Base-by-base conservation (phyloP, 148 eudicot species). In the Camellia lanceoleosa region DNA sequence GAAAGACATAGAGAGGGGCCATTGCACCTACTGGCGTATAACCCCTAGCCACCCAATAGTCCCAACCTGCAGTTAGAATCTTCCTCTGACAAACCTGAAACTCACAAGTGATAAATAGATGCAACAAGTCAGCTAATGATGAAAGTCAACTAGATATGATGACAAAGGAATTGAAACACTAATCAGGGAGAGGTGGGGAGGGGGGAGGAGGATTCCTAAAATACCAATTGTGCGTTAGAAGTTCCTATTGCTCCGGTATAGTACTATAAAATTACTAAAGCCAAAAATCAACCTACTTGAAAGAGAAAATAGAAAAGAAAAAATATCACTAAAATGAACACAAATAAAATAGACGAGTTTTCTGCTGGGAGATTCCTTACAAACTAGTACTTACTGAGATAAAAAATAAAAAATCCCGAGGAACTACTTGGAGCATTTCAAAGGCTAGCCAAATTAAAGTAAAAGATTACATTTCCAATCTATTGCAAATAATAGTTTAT, bases 1-100 rank as follows among this genome's bases (percentile, higher is more conserved):
- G 99, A 69, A 96, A 96, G 67, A 96, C 98, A 87, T 94, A 96
- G 86, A 96, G 94, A 86, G 98, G 99, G 81, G 97, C 93, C 92
- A 94, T 94, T n/a, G 95, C 85, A 60, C 98, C 98, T 78, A 90
- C 88, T 81, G 98, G 86, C 38, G 95, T 82, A 86, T 94, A 93
- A 62, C 91, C 91, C 87, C 95, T 89, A 76, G 89, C 83, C 86
- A 89, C 80, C 60, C 91, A 89, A 82, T 87, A 84, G 55, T 96
- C 98, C 78, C 90, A 89, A 20, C 89, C 91, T 1, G 88, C 79
- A 83, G 86, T 89, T 80, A 96, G 80, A 74, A 96, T 94, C 87
- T 90, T 92, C 78, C 85, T 85, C 73, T 77, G 83, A 80, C 99
- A 96, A 71, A 92, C 99, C 99, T 96, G 86, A 81, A 73, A 10